Conservation (phyloP, 2,329 filamentous ascomycete species). For the Purpureocillium takamizusanense region DNA sequence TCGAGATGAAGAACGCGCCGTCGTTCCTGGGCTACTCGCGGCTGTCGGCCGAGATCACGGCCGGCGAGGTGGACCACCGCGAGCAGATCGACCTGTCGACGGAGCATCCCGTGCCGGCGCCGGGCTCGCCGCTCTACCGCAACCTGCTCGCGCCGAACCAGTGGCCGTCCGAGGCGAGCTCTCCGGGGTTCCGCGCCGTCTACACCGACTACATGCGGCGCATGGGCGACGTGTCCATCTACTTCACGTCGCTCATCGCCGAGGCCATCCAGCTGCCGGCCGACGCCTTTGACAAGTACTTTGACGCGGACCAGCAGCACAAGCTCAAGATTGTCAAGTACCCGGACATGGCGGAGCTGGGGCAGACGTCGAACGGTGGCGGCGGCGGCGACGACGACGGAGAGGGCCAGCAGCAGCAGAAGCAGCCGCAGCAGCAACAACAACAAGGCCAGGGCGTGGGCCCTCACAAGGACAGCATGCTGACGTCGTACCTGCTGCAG, state of each 20-base stretch:
- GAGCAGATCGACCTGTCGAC: conserved; percentile 86
- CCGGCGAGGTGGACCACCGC: conserved; percentile 65
- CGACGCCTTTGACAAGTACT: conserved; percentile 68
- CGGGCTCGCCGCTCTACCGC: conserved; percentile 58
- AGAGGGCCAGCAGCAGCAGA: conserved; percentile 17
- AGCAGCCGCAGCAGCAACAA: conserved; percentile 20
- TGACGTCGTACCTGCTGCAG: conserved; percentile 74
- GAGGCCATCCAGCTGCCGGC: conserved; percentile 68
- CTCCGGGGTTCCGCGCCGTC: conserved; percentile 59
- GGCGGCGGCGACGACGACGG: conserved; percentile 21
- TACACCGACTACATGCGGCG: conserved; percentile 68
- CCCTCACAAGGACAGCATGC: conserved; percentile 79
- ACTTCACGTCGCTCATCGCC: conserved; percentile 73
- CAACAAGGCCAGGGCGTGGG: conserved; percentile 54
- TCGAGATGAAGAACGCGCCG: conserved; percentile 65
- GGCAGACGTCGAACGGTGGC: conserved; percentile 10
- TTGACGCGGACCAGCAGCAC: conserved; percentile 67
- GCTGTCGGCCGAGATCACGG: conserved; percentile 62
- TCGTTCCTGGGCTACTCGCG: conserved; percentile 64
- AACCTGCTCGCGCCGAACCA: conserved; percentile 72
- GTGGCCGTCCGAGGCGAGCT: conserved; percentile 58
- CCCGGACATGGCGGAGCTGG: conserved; percentile 59
- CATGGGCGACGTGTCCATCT: conserved; percentile 64
- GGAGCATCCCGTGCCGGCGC: conserved; percentile 56
- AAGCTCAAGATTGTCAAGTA: conserved; percentile 89